A percentile compares a stretch with the other conserved stretches of the same genome.
Conservation (phyloP, 768 basidiomycete genomes). For the Amanita brunnescens region DNA sequence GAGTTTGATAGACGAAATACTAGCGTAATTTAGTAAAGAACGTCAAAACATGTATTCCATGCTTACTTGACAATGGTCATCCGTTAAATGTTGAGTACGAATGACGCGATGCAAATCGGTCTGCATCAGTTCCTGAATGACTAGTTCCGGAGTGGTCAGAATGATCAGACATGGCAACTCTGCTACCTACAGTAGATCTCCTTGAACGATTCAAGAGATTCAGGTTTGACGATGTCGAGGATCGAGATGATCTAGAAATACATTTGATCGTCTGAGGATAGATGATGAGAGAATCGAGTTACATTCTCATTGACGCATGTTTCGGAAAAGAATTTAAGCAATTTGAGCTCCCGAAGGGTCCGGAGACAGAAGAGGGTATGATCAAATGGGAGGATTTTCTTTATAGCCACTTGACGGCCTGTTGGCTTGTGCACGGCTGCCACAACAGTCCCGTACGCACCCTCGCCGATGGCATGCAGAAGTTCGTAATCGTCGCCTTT, state of each 20-base stretch:
- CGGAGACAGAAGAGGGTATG: constrained; percentile 88
- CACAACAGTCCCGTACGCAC: constrained; percentile 91
- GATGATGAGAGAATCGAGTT: not conserved
- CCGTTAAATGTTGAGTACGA: constrained; percentile 85
- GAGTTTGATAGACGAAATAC: constrained; percentile 96
- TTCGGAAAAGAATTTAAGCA: constrained; percentile 65
- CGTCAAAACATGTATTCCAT: not conserved
- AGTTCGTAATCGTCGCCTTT: constrained; percentile 50
- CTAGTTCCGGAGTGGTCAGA: not conserved
- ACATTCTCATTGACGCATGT: constrained; percentile 1
- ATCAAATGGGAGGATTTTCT: constrained; percentile 92
- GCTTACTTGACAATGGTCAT: constrained; percentile 61
- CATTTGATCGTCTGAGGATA: not conserved
- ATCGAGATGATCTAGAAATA: constrained; percentile 79
- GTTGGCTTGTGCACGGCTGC: constrained; percentile 72
- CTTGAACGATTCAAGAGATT: constrained; percentile 65
- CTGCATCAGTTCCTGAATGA: constrained; percentile 66
- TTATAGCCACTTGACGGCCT: constrained; percentile 86
- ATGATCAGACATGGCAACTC: not conserved
- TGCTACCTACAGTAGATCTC: constrained; percentile 58
- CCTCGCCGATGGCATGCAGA: constrained; percentile 85
- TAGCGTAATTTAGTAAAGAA: constrained; percentile 29
- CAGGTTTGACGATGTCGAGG: constrained; percentile 85
- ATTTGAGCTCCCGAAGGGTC: constrained; percentile 86
- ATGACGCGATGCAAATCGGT: constrained; percentile 97